Evolutionary conservation across 2,329 filamentous ascomycete genomes (phyloP).

Genomic region (Exophiala lecanii-corni): DNA sequence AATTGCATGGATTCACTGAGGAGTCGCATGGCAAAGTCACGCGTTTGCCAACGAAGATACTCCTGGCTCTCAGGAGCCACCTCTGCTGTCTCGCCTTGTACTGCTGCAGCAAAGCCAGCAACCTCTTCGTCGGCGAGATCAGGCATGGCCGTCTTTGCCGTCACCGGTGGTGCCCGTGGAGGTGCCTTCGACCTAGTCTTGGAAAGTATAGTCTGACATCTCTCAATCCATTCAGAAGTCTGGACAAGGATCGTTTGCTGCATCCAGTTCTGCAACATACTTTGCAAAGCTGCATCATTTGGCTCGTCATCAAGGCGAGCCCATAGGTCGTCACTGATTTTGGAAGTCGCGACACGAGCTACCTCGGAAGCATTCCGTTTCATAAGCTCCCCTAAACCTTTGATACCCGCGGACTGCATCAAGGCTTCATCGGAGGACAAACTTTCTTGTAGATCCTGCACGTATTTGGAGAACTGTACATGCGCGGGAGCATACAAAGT

Average conservation of each 20-base stretch:
- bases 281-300: conserved; percentile 72
- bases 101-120: conserved; percentile 83
- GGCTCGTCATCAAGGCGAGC: conserved; percentile 75
- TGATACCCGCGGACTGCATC: conserved; percentile 74
- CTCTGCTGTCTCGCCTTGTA: conserved; percentile 52
- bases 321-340: conserved; percentile 90
- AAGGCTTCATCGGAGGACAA: conserved; percentile 64
- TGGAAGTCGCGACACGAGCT: conserved; percentile 66
- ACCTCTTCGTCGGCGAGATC: conserved; percentile 95
- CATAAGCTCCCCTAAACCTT: conserved; percentile 92
- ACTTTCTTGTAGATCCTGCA: conserved; percentile 73
- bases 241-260: conserved; percentile 79
- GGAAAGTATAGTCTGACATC: conserved; percentile 82
- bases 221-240: conserved; percentile 78
- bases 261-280: conserved; percentile 88
- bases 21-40: conserved; percentile 87
- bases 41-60: conserved; percentile 88
- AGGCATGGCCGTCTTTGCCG: conserved; percentile 47
- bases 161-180: conserved; percentile 32
- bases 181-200: conserved; percentile 67
- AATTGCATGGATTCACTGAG: conserved; percentile 76
- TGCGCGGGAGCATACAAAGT: conserved; percentile 86
- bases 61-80: conserved; percentile 65
- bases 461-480: conserved; percentile 78
- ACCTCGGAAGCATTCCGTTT: conserved; percentile 83